Conservation (phyloP, 345 rosid genomes). For the Murraya paniculata region DNA sequence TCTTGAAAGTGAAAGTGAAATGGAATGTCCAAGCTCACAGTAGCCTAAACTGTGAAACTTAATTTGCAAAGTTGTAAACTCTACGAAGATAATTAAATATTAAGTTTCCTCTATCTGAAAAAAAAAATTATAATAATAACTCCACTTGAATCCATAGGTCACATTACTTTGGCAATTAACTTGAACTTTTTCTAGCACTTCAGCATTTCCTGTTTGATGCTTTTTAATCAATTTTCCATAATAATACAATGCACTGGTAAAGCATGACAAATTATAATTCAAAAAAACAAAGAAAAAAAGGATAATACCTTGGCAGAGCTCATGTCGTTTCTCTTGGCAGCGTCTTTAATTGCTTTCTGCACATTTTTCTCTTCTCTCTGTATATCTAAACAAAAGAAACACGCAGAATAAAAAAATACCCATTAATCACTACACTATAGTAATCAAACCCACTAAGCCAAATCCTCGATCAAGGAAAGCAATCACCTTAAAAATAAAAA, state of each 20-base stretch:
- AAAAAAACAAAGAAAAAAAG: not conserved
- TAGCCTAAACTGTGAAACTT: not conserved
- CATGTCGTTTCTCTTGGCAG: conserved; percentile 88
- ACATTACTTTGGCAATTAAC: not conserved
- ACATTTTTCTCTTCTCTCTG: conserved; percentile 84
- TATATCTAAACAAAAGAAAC: conserved; percentile 52
- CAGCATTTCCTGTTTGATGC: not conserved
- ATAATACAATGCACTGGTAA: not conserved
- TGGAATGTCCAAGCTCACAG: not conserved
- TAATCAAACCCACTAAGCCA: not conserved
- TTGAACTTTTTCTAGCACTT: not conserved
- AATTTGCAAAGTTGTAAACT: not conserved
- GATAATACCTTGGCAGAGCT: conserved; percentile 76
- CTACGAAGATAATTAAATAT: not conserved
- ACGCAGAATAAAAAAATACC: not conserved
- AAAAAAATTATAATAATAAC: not conserved
- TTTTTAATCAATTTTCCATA: not conserved
- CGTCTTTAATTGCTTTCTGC: conserved; percentile 85
- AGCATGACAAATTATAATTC: not conserved
- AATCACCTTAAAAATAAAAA: not conserved
- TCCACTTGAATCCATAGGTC: not conserved
- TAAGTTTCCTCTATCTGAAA: not conserved
- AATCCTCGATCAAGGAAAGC: not conserved
- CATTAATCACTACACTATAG: not conserved
- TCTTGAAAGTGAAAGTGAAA: not conserved